These are phyloP conservation scores for Penicillium sp. DNA, from an alignment of 2,329 filamentous ascomycete species.

Conservation along the genomic window DNA sequence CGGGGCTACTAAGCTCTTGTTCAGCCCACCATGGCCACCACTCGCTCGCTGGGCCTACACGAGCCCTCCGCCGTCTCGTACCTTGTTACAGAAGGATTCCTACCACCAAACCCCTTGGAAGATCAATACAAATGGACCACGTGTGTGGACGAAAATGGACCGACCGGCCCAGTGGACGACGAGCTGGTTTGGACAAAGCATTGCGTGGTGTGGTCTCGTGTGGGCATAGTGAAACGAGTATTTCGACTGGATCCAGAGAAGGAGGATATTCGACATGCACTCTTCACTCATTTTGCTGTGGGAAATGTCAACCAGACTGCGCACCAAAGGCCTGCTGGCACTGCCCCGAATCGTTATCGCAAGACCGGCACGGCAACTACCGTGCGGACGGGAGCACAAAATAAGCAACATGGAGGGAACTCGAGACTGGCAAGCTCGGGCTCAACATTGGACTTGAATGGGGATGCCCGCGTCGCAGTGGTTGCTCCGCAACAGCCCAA, in stretches of 20 bases:
- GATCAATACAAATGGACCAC: conserved; percentile 75
- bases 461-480: conserved; percentile 23
- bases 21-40: conserved; percentile 71
- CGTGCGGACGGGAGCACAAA: conserved; percentile 10
- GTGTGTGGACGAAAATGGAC: conserved; percentile 45
- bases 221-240: conserved; percentile 78
- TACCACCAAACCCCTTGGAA: conserved; percentile 66
- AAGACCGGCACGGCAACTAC: conserved; percentile 7
- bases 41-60: conserved; percentile 89
- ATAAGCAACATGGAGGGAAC: conserved; percentile 27
- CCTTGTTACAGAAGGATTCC: conserved; percentile 76
- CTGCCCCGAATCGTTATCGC: conserved; percentile 4
- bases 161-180: conserved; percentile 62
- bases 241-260: conserved; percentile 87
- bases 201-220: conserved; percentile 86
- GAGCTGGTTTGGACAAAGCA: conserved; percentile 76
- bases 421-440: conserved; percentile 24
- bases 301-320: conserved; percentile 27
- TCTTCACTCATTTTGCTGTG: conserved; percentile 78
- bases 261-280: conserved; percentile 80
- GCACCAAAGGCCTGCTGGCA: conserved; percentile 8
- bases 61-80: conserved; percentile 81
- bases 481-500: conserved; percentile 24
- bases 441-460: conserved; percentile 31
- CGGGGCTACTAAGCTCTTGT: conserved; percentile 18